phyloP scores from a whole-genome alignment of 2,329 filamentous ascomycete genomes.

The Aspergillus sp. region DNA sequence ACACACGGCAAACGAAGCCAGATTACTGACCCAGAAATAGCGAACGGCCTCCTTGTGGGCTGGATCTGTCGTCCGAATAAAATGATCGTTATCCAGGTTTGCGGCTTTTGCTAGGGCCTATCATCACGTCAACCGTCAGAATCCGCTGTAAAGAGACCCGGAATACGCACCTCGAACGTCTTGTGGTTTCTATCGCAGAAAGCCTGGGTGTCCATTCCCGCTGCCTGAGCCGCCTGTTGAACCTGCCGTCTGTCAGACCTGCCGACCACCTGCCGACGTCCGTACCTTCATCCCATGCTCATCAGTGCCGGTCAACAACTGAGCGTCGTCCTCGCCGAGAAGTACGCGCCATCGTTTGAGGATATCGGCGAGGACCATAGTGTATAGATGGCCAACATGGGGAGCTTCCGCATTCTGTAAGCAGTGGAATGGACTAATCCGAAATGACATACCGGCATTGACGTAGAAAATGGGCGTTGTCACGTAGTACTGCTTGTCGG shows the following conservation, averaged over 20 bases:
- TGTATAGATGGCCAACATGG: constrained; percentile 90
- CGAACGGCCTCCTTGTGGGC: constrained; percentile 77
- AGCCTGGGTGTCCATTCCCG: constrained; percentile 63
- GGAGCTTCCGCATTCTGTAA: constrained; percentile 51
- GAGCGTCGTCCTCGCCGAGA: constrained; percentile 54
- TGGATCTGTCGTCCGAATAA: constrained; percentile 82
- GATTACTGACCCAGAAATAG: constrained; percentile 71
- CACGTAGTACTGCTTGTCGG: constrained; percentile 78
- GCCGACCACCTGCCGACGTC: neutral
- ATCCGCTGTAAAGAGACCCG: neutral
- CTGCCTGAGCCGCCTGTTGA: constrained; percentile 69
- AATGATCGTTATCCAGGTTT: constrained; percentile 68
- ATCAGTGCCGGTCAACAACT: constrained; percentile 84
- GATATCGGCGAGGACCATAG: constrained; percentile 82
- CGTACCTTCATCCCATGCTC: constrained; percentile 85
- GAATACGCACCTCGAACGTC: constrained; percentile 55
- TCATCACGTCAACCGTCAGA: constrained; percentile 3
- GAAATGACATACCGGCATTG: constrained; percentile 61
- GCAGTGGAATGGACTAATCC: constrained; percentile 1
- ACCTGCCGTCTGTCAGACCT: constrained; percentile 40
- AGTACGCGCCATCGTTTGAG: constrained; percentile 85
- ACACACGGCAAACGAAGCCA: neutral
- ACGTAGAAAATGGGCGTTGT: constrained; percentile 99
- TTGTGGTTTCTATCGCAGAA: constrained; percentile 80
- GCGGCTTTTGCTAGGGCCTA: constrained; percentile 59